Base-by-base conservation (phyloP, 495 filamentous ascomycete genomes). In the Trypethelium eluteriae region DNA sequence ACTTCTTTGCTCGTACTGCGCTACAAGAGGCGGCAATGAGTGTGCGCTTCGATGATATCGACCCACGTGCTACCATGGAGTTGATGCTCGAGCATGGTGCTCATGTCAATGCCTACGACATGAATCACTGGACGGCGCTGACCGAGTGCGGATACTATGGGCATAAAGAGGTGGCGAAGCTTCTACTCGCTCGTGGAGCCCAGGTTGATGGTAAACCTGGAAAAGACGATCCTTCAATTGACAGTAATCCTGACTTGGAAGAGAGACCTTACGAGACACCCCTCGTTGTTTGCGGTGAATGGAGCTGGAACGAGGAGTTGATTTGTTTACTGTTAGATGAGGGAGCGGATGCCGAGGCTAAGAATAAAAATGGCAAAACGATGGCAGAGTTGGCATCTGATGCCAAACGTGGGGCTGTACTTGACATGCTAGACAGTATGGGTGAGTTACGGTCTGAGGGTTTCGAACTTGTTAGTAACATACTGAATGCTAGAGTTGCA, bases 321-420 rank as follows among this genome's bases (percentile, higher is more conserved):
- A 53, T 53, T 53, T 53, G 49, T 18, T 53, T 53, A 25, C 18
- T 53, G 49, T 25, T 53, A n/a, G 49, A 53, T 18, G 18, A 53
- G 18, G n/a, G 49, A n/a, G n/a, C n/a, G n/a, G 49, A 53, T 53
- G 16, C n/a, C 11, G 49, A 53, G n/a, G 18, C 11, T 53, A 53
- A 53, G 18, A 53, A 53, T 53, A 53, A 53, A 5, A 16, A 53
- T 5, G 49, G n/a, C n/a, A 53, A 53, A n/a, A 18, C 49, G 16
- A 53, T 53, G 18, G 49, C 49, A 53, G 49, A 53, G 49, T 25
- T 53, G n/a, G 49, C 49, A n/a, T 53, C n/a, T 53, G 49, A 53
- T 53, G 49, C 49, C 49, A 53, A 53, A 18, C 10, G 49, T 53
- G 49, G 49, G 11, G 49, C 18, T 53, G 16, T 53, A 53, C 9